Evolutionary conservation across 305 asterid species (phyloP).

Genomic region (Solanum hybrid): DNA sequence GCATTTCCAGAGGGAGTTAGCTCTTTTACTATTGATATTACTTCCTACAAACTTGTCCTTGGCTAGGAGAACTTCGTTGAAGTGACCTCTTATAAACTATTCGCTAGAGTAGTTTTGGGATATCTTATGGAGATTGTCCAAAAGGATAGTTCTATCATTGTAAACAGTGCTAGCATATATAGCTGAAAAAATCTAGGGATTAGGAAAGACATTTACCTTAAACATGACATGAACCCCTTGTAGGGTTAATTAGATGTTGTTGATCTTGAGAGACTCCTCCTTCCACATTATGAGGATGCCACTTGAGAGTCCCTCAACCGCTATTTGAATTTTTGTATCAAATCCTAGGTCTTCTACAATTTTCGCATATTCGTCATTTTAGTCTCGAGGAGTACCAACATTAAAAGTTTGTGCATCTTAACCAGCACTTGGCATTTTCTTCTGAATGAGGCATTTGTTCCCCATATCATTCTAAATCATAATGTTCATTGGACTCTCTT

Average conservation of each 20-base stretch:
- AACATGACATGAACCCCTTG: not conserved
- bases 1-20: not conserved
- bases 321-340: not conserved
- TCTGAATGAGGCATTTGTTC: not conserved
- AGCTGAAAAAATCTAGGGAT: not conserved
- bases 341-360: too few relatives aligned
- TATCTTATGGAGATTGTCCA: not conserved
- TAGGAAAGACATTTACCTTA: not conserved
- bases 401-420: not conserved
- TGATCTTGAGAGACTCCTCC: not conserved
- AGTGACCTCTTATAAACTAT: not conserved
- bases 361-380: not conserved
- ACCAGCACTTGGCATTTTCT: not conserved
- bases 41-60: not conserved
- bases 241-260: not conserved
- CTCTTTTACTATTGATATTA: not conserved
- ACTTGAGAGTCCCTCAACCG: not conserved
- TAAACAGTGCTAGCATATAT: not conserved
- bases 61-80: not conserved
- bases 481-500: not conserved
- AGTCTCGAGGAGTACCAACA: not conserved
- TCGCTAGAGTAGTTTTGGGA: not conserved
- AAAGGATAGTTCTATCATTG: not conserved
- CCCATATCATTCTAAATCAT: not conserved
- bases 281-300: not conserved